Evolutionary conservation across 2,329 filamentous ascomycete species (phyloP).

Genomic region (Sclerotinia nivalis): DNA sequence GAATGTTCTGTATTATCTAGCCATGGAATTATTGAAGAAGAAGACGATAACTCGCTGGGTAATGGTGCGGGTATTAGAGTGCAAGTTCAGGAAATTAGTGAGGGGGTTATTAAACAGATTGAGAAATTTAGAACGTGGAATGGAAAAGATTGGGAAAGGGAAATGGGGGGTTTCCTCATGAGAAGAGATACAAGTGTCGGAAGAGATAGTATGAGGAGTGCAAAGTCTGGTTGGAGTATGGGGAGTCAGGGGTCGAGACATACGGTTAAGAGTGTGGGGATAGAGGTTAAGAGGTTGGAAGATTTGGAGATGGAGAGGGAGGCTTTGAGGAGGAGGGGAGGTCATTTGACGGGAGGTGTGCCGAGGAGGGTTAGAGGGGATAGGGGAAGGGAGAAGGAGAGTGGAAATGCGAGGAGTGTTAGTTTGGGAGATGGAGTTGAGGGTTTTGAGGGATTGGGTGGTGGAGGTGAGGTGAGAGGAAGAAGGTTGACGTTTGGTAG

Average conservation of each 20-base stretch:
- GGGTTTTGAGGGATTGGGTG: background rate
- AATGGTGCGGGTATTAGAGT: background rate
- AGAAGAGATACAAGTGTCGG: slow-evolving; percentile 15
- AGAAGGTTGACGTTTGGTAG: slow-evolving; percentile 7
- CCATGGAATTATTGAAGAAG: slow-evolving; percentile 19
- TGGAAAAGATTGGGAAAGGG: slow-evolving; percentile 36
- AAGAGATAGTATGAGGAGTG: slow-evolving; percentile 18
- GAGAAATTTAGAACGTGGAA: slow-evolving; percentile 38
- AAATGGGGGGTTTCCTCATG: slow-evolving; percentile 29
- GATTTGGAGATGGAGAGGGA: slow-evolving; percentile 24
- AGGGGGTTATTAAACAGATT: slow-evolving; percentile 22
- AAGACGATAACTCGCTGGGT: background rate
- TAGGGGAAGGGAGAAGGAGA: background rate
- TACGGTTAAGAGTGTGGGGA: slow-evolving; percentile 17
- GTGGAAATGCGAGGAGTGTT: background rate
- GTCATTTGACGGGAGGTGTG: slow-evolving; percentile 16
- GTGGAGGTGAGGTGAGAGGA: background rate
- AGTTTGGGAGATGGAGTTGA: background rate
- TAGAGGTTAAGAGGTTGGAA: slow-evolving; percentile 22
- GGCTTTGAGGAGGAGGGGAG: slow-evolving; percentile 6
- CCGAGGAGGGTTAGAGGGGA: background rate
- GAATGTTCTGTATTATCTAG: slow-evolving; percentile 13
- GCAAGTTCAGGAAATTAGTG: slow-evolving; percentile 9
- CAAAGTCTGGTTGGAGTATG: background rate
- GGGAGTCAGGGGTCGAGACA: background rate